Evolutionary conservation across 257 asterid genomes (phyloP).

Genomic region (Ligustrum vulgare): DNA sequence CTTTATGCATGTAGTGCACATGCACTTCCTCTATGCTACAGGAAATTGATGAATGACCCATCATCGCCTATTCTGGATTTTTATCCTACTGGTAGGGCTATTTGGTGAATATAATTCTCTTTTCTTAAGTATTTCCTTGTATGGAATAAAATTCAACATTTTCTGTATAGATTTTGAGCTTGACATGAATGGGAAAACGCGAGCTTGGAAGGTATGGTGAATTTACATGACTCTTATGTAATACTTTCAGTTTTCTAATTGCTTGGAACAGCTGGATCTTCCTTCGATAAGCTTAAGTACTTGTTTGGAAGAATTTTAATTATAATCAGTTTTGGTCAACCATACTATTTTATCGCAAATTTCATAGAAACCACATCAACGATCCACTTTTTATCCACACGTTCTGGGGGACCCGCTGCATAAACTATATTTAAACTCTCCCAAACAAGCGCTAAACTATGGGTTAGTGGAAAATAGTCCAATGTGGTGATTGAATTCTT

Average conservation of each 20-base stretch:
- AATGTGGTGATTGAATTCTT: background rate
- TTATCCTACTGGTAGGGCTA: constrained; percentile 55
- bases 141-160: constrained; percentile 15
- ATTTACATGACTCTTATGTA: background rate
- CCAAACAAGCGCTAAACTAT: background rate
- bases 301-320: background rate
- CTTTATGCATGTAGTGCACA: constrained; percentile 45
- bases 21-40: constrained; percentile 58
- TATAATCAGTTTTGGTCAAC: background rate
- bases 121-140: background rate
- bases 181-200: constrained; percentile 60
- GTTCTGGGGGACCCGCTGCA: no score
- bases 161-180: constrained; percentile 52
- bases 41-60: constrained; percentile 59
- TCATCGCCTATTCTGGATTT: constrained; percentile 61
- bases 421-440: no score
- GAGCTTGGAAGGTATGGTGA: constrained; percentile 58
- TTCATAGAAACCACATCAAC: no score
- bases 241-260: background rate
- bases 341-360: no score
- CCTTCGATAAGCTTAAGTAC: background rate
- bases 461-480: background rate
- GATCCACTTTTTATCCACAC: no score
- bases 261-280: background rate
- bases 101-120: background rate